Evolutionary conservation across 345 rosid species (phyloP), one percentile per base, ranked within the genome.

Genomic region (Arabidopsis arenosa): DNA sequence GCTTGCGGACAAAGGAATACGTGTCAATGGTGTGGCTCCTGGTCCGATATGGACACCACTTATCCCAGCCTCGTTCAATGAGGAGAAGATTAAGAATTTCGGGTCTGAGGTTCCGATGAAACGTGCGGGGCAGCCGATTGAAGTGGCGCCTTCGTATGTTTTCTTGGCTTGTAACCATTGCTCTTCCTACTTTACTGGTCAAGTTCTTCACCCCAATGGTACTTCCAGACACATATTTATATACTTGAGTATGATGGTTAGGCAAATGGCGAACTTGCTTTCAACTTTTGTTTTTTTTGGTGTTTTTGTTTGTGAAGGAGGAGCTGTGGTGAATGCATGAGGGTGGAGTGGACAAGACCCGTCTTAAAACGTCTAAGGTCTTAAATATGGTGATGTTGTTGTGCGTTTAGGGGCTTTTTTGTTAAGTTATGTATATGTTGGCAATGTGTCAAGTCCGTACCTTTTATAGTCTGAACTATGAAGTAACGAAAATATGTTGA

Each of bases 21-120:
- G 91, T 0, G 90, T 93, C 11, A 88, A 93, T 7, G 96, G 90
- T 0, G 93, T 91, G 0, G 92, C 92, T 0, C 96, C 96, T 1
- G 96, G 98, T 21, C 97, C 91, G 0, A 88, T 90, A 53, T 90
- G 96, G 98, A 93, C 96, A 0, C 98, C 90, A 0, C 68, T 93
- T 80, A 89, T 89, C 17, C 97, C 96, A 1, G 80, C 96, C 2
- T 88, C 97, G 0, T 89, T 87, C 33, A 66, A 52, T 9, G 86
- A 87, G 15, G 91, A 93, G 12, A 85, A 91, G 74, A 72, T 68
- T 9, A 66, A 69, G 10, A 41, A 45, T 12, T 85, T 91, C 30
- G 96, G 97, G 7, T 70, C 74, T 0, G 77, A 89, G 36, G 86
- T 84, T 52, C 93, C 96, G 0, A 88, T 91, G 96, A 74, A 83